These are phyloP conservation scores for Serpula lacrymans DNA, from an alignment of 768 basidiomycete species.

Conservation along the genomic window DNA sequence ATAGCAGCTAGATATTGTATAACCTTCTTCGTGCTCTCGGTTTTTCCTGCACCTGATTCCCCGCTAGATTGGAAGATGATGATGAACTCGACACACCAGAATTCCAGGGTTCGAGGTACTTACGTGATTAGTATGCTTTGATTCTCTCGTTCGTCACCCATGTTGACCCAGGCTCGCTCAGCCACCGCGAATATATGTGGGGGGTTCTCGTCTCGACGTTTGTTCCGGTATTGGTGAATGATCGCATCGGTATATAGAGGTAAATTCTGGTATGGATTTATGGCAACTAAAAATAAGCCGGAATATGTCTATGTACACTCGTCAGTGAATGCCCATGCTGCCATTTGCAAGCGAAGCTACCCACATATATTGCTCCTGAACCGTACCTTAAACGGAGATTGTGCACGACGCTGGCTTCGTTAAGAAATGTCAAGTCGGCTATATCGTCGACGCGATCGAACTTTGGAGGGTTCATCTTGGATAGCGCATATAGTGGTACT, in stretches of 20 bases:
- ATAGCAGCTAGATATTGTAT: constrained; percentile 99
- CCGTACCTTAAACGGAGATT: constrained; percentile 91
- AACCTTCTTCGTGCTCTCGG: constrained; percentile 98
- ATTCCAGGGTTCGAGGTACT: constrained; percentile 30
- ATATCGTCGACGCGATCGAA: constrained; percentile 98
- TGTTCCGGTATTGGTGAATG: constrained; percentile 86
- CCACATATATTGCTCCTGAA: constrained; percentile 87
- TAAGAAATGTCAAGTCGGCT: constrained; percentile 94
- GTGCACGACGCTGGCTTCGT: constrained; percentile 99
- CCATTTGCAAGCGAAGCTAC: constrained; percentile 26
- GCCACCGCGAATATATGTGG: constrained; percentile 98
- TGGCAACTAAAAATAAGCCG: constrained; percentile 95
- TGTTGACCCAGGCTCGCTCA: constrained; percentile 96
- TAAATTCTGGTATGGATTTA: constrained; percentile 93
- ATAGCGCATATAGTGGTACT: constrained; percentile 76
- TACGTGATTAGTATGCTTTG: constrained; percentile 99
- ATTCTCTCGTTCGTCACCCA: constrained; percentile 95
- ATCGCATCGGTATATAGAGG: constrained; percentile 89
- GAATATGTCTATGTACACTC: constrained; percentile 72
- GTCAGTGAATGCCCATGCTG: constrained; percentile 10
- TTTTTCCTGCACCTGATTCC: constrained; percentile 98
- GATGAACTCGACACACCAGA: constrained; percentile 3
- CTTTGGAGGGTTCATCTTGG: constrained; percentile 98
- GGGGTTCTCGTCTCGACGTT: constrained; percentile 86
- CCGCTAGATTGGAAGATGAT: constrained; percentile 51